phyloP scores from a whole-genome alignment of 2,329 filamentous ascomycete genomes.

The Monilinia polystroma region DNA sequence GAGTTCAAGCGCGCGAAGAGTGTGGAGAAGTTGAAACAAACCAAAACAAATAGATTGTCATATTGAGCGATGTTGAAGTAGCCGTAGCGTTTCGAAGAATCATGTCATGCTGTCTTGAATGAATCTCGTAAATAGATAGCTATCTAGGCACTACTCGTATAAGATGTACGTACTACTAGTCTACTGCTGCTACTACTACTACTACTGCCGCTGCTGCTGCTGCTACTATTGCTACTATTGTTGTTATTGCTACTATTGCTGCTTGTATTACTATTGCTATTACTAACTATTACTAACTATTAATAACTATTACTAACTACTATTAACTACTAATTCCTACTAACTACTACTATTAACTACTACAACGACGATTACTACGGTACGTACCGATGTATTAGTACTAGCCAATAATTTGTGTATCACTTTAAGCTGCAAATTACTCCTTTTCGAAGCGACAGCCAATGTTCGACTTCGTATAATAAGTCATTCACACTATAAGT shows the following conservation, averaged over 20 bases:
- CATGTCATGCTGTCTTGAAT: constrained; percentile 3
- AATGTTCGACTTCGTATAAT: not conserved
- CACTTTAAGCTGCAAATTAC: not conserved
- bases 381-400: not conserved
- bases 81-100: not conserved
- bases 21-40: constrained; percentile 24
- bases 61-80: not conserved
- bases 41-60: constrained; percentile 8
- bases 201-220: too few species aligned
- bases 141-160: constrained; percentile 5
- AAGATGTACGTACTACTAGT: not conserved
- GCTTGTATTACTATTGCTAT: too few species aligned
- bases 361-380: not conserved
- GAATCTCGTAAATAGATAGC: constrained; percentile 7
- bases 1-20: constrained; percentile 13
- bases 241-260: too few species aligned
- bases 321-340: too few species aligned
- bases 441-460: not conserved
- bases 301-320: too few species aligned
- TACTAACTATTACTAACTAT: too few species aligned
- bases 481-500: not conserved
- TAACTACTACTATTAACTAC: not conserved
- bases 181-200: too few species aligned
- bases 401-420: not conserved
- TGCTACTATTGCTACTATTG: too few species aligned